These are phyloP conservation scores for Gracilaria gracilis DNA, from an alignment of 23 red algal species.

Conservation along the genomic window DNA sequence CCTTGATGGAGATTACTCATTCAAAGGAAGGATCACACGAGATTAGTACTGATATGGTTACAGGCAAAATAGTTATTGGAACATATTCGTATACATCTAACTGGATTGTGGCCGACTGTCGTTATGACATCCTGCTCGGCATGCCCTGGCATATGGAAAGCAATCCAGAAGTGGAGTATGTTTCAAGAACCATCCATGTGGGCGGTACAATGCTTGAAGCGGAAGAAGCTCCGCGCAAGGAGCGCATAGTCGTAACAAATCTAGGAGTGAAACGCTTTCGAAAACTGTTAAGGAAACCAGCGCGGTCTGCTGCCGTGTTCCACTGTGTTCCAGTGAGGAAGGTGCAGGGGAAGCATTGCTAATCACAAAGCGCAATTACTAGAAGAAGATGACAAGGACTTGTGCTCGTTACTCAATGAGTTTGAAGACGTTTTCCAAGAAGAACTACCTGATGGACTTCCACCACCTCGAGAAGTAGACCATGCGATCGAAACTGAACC, in stretches of 20 bases:
- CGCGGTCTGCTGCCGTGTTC: slow-evolving; percentile 12
- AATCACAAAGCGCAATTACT: slow-evolving; percentile 18
- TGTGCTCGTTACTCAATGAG: background rate
- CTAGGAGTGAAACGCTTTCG: slow-evolving; percentile 29
- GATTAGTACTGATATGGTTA: background rate
- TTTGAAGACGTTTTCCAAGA: slow-evolving; percentile 38
- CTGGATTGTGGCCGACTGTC: slow-evolving; percentile 14
- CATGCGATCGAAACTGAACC: slow-evolving; percentile 24
- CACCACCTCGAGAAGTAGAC: slow-evolving; percentile 15
- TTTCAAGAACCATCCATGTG: background rate
- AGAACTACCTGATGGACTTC: slow-evolving; percentile 37
- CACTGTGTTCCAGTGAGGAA: slow-evolving; percentile 11
- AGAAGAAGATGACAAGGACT: slow-evolving; percentile 12
- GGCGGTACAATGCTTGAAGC: background rate
- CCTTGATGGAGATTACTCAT: background rate
- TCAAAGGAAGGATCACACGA: slow-evolving; percentile 32
- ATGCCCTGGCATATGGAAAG: slow-evolving; percentile 26
- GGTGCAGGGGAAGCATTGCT: too few species aligned
- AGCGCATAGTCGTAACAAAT: background rate
- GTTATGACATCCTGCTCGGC: slow-evolving; percentile 39
- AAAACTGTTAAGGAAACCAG: slow-evolving; percentile 19
- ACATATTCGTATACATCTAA: slow-evolving; percentile 9
- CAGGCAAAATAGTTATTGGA: background rate
- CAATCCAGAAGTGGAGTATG: background rate
- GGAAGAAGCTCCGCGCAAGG: background rate